Conservation (phyloP, 2,329 filamentous ascomycete species). For the Sclerotiophoma versabilis region DNA sequence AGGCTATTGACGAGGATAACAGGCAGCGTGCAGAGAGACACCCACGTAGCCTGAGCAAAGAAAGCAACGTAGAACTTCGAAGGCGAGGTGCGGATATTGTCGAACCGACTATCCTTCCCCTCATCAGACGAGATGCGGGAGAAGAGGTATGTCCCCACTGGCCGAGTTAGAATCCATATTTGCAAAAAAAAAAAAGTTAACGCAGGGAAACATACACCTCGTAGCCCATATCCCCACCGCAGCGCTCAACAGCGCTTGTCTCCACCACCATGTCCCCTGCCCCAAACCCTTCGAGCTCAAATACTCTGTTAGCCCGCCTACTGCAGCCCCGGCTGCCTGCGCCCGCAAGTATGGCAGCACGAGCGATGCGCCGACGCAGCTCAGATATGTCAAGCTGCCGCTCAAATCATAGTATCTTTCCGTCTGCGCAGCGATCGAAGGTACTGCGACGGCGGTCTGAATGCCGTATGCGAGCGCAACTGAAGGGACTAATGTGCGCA, state of each 20-base stretch:
- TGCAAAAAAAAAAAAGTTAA: not conserved
- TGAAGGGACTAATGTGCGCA: conserved; percentile 68
- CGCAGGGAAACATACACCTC: conserved; percentile 55
- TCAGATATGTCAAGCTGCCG: conserved; percentile 70
- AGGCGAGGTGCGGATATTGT: conserved; percentile 60
- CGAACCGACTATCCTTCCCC: conserved; percentile 67
- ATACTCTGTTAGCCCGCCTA: conserved; percentile 46
- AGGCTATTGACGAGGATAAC: conserved; percentile 70
- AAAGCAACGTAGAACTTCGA: conserved; percentile 63
- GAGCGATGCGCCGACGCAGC: conserved; percentile 67
- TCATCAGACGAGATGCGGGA: conserved; percentile 62
- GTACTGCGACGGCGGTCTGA: conserved; percentile 68
- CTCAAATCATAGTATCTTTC: conserved; percentile 75
- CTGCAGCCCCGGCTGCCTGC: conserved; percentile 56
- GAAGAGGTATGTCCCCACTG: conserved; percentile 72
- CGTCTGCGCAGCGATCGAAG: conserved; percentile 65
- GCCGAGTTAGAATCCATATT: not conserved
- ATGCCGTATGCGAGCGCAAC: conserved; percentile 69
- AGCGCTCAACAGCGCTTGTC: conserved; percentile 62
- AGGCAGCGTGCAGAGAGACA: conserved; percentile 70
- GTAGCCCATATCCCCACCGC: conserved; percentile 69
- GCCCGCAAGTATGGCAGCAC: conserved; percentile 67
- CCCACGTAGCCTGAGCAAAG: conserved; percentile 71
- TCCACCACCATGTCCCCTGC: conserved; percentile 62
- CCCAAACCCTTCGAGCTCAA: conserved; percentile 34